phyloP scores from a whole-genome alignment of 306 rosid species.

The Lathyrus oleraceus region DNA sequence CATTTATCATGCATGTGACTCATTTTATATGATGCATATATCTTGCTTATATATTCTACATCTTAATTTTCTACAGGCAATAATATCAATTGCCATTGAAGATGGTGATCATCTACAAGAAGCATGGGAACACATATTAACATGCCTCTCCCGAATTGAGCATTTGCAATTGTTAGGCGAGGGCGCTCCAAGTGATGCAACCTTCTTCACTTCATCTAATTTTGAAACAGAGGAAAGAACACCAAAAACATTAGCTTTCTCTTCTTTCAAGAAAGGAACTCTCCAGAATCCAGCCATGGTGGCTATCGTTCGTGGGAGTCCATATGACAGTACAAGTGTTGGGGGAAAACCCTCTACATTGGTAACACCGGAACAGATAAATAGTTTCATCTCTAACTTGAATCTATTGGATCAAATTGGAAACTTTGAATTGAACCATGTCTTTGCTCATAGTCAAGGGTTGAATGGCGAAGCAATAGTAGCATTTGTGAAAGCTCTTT shows the following conservation, averaged over 20 bases:
- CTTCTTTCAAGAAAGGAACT: slow-evolving; percentile 83
- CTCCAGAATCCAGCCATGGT: slow-evolving; percentile 90
- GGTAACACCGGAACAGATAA: slow-evolving; percentile 89
- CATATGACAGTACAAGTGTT: slow-evolving; percentile 86
- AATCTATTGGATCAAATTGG: slow-evolving; percentile 97
- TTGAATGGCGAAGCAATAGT: slow-evolving; percentile 98
- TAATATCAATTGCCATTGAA: slow-evolving; percentile 91
- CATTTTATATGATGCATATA: slow-evolving; percentile 36
- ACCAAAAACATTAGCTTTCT: slow-evolving; percentile 58
- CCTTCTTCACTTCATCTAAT: slow-evolving; percentile 71
- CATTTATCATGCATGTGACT: slow-evolving; percentile 16
- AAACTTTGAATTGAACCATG: slow-evolving; percentile 94
- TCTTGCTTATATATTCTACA: slow-evolving; percentile 30
- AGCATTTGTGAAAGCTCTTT: slow-evolving; percentile 93
- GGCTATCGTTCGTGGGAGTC: slow-evolving; percentile 98
- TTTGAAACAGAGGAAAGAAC: slow-evolving; percentile 73
- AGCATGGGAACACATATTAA: slow-evolving; percentile 98
- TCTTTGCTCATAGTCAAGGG: slow-evolving; percentile 98
- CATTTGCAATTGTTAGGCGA: slow-evolving; percentile 94
- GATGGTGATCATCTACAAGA: slow-evolving; percentile 94
- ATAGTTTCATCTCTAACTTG: slow-evolving; percentile 81
- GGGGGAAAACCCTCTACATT: slow-evolving; percentile 74
- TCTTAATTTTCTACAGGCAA: slow-evolving; percentile 58
- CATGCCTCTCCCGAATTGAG: slow-evolving; percentile 97
- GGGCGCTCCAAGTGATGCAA: slow-evolving; percentile 95